Base-by-base conservation (phyloP, 2,329 filamentous ascomycete genomes). In the Dichotomopilus funicola region DNA sequence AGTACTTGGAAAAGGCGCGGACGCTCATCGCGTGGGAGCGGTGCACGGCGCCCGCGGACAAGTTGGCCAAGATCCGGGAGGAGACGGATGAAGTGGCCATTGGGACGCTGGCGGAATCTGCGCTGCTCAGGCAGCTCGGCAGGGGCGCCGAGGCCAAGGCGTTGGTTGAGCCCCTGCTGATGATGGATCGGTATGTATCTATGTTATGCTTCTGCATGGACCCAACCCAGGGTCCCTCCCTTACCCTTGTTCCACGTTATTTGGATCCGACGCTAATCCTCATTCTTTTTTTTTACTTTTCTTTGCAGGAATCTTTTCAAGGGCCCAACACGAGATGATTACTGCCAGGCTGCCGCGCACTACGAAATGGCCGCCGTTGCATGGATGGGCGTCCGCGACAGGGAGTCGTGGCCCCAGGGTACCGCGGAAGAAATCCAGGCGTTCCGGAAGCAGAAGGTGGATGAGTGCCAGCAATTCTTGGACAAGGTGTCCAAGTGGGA, bases 291-390 rank as follows among this genome's bases (percentile, higher is more conserved):
- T 5, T 19, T 5, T 43, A 31, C 49, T 83, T 81, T 48, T 61
- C 70, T 1, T 65, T 70, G 10, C 19, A 27, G 19, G 19, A 27
- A 27, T 27, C 19, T 27, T 27, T 83, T 85, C 68, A 85, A 80
- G 60, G 85, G 85, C 2, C 64, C 74, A 0, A 75, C 79, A 1
- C 83, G 78, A 55, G 87, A 91, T 56, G 85, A 87, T 64, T 91
- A 88, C 74, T 76, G 83, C 8, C 75, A 80, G 6, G 89, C 92
- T 0, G 82, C 85, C 0, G 90, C 88, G 1, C 78, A 89, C 62
- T 96, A 96, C 70, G 94, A 99, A 71, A 82, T 94, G 75, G 91
- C 85, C 0, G 89, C 88, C 6, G 82, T 89, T 53, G 75, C 86
- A 1, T 99, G 92, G 91, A 78, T 80, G 55, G 87, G 92, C 64